phyloP scores from a whole-genome alignment of 805 yeast species.

The Wickerhamomyces pijperi region DNA sequence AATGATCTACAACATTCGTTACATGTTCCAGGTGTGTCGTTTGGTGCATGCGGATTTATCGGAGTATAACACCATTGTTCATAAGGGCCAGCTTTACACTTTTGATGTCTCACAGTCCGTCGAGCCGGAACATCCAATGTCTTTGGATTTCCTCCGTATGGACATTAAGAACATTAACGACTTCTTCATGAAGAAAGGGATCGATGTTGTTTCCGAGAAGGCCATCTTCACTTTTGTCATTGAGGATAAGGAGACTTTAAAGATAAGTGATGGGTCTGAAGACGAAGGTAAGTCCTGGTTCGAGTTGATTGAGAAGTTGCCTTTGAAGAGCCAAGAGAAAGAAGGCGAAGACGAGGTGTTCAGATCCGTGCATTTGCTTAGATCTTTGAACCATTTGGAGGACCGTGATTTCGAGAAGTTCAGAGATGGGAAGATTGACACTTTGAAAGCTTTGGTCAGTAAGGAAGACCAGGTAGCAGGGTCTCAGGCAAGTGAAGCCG shows the following conservation, averaged over 20 bases:
- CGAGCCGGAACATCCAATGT: conserved; percentile 96
- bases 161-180: conserved; percentile 93
- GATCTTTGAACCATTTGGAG: conserved; percentile 74
- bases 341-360: conserved; percentile 72
- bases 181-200: conserved; percentile 65
- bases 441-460: conserved; percentile 53
- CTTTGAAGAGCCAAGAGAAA: conserved; percentile 40
- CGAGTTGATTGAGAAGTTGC: conserved; percentile 29
- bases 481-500: conserved; percentile 21
- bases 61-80: conserved; percentile 88
- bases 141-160: conserved; percentile 90
- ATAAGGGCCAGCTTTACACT: conserved; percentile 64
- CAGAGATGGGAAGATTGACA: conserved; percentile 68
- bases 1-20: conserved; percentile 74
- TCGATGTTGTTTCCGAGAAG: conserved; percentile 73
- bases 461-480: conserved; percentile 17
- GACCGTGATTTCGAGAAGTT: conserved; percentile 83
- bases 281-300: conserved; percentile 11
- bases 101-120: conserved; percentile 97
- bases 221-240: conserved; percentile 69
- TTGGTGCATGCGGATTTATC: conserved; percentile 94
- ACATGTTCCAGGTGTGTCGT: conserved; percentile 78
- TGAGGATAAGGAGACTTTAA: conserved; percentile 29
- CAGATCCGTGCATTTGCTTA: conserved; percentile 65
- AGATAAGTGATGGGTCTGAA: conserved; percentile 24